Evolutionary conservation across 176 grass and related monocot species (phyloP), one percentile per base, ranked within the genome.

Genomic region (Tillandsia fasciculata): DNA sequence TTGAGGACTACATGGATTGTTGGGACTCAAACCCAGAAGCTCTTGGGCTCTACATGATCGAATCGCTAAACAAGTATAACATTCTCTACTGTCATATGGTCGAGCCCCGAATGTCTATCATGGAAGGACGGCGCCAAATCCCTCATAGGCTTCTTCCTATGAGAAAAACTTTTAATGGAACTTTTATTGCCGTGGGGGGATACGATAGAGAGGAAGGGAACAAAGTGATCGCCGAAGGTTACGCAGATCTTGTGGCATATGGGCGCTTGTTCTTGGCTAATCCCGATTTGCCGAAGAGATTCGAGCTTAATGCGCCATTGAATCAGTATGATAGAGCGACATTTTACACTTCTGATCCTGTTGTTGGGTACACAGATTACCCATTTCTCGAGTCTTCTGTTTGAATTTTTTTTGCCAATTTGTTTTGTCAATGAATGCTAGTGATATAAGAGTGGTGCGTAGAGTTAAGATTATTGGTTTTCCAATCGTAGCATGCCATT

Each of bases 161-260:
- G 74, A 83, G 73, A 50, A 72, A 77, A 49, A 68, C 80, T 22
- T 83, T 83, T 61, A 72, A 77, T 14, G 74, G 80, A 48, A 73
- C 80, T 3, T 83, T 77, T 51, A 57, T 83, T 13, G 67, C 81
- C n/a, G 48, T 27, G 0, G 84, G 84, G 3, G 84, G 80, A 5
- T 79, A 87, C 2, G 63, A 83, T 17, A 57, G 76, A 18, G 82
- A 75, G 33, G 86, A 88, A 70, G 86, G 86, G 26, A 64, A 72
- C 51, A 84, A 76, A 72, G 78, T 74, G 11, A 64, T 88, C 0
- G n/a, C 29, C 0, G 81, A 84, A 1, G 77, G 73, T 0, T 88
- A 88, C 50, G 49, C 73, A 14, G 86, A 88, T 66, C 69, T 88
- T 0, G 73, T 84, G 1, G 51, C 73, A 2, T 88, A 71, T 2